Evolutionary conservation across 495 filamentous ascomycete genomes (phyloP), one percentile per base, ranked within the genome.

Genomic region (Sordaria brevicollis): DNA sequence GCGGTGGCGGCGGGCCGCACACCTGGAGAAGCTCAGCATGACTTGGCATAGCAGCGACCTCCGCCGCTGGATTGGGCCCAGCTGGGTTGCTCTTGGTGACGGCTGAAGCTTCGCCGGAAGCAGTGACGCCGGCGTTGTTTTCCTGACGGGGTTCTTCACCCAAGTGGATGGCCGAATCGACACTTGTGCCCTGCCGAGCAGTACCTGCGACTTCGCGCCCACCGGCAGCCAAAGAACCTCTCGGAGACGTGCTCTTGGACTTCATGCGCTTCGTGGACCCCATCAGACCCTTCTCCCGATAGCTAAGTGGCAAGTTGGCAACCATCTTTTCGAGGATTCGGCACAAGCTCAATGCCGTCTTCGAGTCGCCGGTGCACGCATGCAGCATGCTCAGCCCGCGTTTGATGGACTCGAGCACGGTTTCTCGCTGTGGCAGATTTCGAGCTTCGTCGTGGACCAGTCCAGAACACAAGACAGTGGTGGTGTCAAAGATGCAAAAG

Each of bases 401-500:
- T 5, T 75, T 71, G 66, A 86, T 79, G 9, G 77, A 77, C 67
- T 79, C 74, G 35, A 85, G 72, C 4, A 83, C 72, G 4, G 79
- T 73, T 4, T 84, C 79, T 25, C 82, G 78, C 31, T 78, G 79
- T 31, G 83, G 81, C 33, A 86, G 78, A 38, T 67, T 80, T 36
- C 75, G 66, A 33, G 77, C 74, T 49, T 75, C 75, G 71, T 87
- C 85, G 66, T 86, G 83, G 15, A 85, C 77, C n/a, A 87, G 74
- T 1, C 81, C 83, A 4, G 84, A 84, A 71, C 83, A 85, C 37
- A 86, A 70, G 70, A 83, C 78, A 6, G 84, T 82, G 1, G 82
- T 78, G 1, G 83, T 83, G 67, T 87, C 83, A 65, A 87, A 86
- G 15, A 86, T 78, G 57, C 82, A 77, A 66, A 86, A 87, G n/a